These are phyloP conservation scores for Scheffersomyces stipitis DNA, from an alignment of 805 yeast genomes.

Conservation along the genomic window DNA sequence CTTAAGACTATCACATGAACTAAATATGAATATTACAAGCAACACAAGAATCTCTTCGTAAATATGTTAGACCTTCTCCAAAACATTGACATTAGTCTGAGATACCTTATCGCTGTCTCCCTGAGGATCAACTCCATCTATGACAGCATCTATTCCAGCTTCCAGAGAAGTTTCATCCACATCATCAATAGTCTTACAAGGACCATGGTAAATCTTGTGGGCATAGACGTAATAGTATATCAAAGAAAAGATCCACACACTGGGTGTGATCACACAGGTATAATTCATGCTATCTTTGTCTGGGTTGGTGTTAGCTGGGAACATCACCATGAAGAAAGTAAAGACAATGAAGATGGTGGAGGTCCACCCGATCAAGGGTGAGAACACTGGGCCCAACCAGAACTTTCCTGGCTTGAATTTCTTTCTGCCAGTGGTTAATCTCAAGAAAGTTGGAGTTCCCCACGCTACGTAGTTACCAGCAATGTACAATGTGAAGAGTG, in stretches of 20 bases:
- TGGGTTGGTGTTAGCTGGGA: conserved; percentile 13
- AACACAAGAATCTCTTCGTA: too few relatives aligned
- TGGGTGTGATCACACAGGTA: conserved; percentile 16
- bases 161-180: conserved; percentile 4
- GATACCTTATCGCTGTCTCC: conserved; percentile 1
- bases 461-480: conserved; percentile 45
- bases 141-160: conserved; percentile 1
- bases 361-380: conserved; percentile 14
- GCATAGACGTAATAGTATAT: conserved; percentile 26
- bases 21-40: too few relatives aligned
- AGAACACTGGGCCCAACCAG: conserved; percentile 15
- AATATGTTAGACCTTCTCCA: neutral
- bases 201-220: conserved; percentile 29
- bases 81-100: neutral
- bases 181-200: conserved; percentile 25
- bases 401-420: conserved; percentile 15
- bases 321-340: conserved; percentile 18
- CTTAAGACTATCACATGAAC: too few relatives aligned
- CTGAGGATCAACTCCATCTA: neutral
- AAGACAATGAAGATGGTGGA: conserved; percentile 9
- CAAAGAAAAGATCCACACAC: conserved; percentile 29
- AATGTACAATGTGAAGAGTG: conserved; percentile 42
- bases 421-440: conserved; percentile 12
- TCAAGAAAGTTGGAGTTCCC: conserved; percentile 36
- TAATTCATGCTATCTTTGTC: conserved; percentile 14